phyloP scores from a whole-genome alignment of 225 moss, liverwort and hornwort species.

The Asterella californica region DNA sequence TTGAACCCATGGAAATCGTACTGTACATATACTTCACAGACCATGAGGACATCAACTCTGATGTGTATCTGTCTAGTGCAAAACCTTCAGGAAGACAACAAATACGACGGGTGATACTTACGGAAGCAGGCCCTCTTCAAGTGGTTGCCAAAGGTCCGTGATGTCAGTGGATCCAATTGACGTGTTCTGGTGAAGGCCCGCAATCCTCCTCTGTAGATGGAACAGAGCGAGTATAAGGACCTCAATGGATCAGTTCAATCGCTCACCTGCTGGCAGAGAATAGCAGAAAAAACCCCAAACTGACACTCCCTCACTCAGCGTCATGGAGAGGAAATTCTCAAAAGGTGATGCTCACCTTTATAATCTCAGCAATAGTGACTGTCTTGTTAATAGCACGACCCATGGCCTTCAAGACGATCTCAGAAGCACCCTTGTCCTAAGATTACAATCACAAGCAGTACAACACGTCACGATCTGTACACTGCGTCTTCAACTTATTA shows the following conservation, averaged over 20 bases:
- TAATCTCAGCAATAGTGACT: conserved; percentile 97
- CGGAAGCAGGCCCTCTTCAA: conserved; percentile 97
- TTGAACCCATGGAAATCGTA: not conserved
- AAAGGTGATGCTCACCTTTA: conserved; percentile 53
- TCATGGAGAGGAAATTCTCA: not conserved
- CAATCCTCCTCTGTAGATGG: conserved; percentile 85
- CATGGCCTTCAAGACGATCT: conserved; percentile 99
- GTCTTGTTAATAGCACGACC: conserved; percentile 99
- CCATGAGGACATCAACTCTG: not conserved
- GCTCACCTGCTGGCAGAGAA: not conserved
- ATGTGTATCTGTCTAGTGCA: not conserved
- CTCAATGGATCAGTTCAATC: not conserved
- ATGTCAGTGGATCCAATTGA: conserved; percentile 98
- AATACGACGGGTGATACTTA: conserved; percentile 31
- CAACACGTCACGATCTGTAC: not conserved
- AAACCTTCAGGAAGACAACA: not conserved
- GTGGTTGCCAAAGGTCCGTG: conserved; percentile 95
- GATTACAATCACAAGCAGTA: conserved; percentile 10
- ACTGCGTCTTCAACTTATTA: not conserved
- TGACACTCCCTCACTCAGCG: not conserved
- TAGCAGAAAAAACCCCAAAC: not conserved
- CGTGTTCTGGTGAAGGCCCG: conserved; percentile 95
- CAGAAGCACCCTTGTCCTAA: conserved; percentile 93
- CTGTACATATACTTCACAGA: not conserved
- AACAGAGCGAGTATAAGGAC: not conserved